Conservation (phyloP, 2,329 filamentous ascomycete species). For the Nigrospora sphaerica region DNA sequence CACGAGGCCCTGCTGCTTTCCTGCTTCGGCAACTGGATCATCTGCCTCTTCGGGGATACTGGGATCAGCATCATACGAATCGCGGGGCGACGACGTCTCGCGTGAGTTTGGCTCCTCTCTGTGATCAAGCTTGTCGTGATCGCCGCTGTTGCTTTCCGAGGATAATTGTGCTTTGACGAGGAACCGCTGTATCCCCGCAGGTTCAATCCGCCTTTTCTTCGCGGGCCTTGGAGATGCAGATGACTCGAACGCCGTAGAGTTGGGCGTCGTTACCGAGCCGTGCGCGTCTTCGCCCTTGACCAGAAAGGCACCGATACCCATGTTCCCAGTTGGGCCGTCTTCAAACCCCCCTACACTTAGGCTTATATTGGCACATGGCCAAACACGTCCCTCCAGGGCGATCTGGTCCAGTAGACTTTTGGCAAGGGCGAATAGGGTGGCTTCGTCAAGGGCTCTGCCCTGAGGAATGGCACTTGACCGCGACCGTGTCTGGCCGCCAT, state of each 20-base stretch:
- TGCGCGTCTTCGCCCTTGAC: slow-evolving; percentile 64
- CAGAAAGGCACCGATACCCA: slow-evolving; percentile 81
- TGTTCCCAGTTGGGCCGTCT: slow-evolving; percentile 75
- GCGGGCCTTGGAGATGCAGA: slow-evolving; percentile 22
- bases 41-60: no score
- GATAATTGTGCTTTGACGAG: slow-evolving; percentile 33
- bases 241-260: slow-evolving; percentile 16
- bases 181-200: slow-evolving; percentile 49
- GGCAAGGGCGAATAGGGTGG: slow-evolving; percentile 65
- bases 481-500: slow-evolving; percentile 66
- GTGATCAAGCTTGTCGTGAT: no score
- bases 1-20: slow-evolving; percentile 24
- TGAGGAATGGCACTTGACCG: slow-evolving; percentile 70
- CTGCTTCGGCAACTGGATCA: no score
- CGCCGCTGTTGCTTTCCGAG: no score
- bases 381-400: slow-evolving; percentile 68
- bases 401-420: slow-evolving; percentile 73
- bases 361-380: slow-evolving; percentile 89
- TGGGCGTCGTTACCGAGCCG: slow-evolving; percentile 33
- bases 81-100: slow-evolving; percentile 9
- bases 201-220: slow-evolving; percentile 40
- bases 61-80: not conserved
- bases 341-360: slow-evolving; percentile 89
- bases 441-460: slow-evolving; percentile 67
- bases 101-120: slow-evolving; percentile 9